Evolutionary conservation across 495 filamentous ascomycete species (phyloP), one percentile per base, ranked within the genome.

Genomic region (Evernia prunastri): DNA sequence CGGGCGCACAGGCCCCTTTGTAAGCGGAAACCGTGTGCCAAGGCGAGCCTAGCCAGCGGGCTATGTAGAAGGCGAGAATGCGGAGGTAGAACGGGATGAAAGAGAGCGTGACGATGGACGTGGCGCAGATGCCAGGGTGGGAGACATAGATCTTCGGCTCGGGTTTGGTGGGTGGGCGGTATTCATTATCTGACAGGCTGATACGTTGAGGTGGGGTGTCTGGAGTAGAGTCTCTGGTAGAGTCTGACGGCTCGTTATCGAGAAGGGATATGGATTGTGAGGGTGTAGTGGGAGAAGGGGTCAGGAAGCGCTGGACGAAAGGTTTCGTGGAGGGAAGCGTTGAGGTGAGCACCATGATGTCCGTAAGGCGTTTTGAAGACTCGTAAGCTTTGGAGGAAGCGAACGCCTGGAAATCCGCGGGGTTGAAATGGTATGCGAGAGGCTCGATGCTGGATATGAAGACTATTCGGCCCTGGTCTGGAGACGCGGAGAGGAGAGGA

Each of bases 61-160:
- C 86, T 45, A 89, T 58, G 73, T 86, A 91, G 69, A 95, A 86
- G 5, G 85, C 74, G 20, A 79, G 60, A 54, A 86, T 76, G 82
- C 86, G 87, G 66, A 78, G 78, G 73, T 82, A 88, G 37, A 81
- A 77, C 62, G 94, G 78, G 66, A 91, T 75, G 31, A 79, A 73
- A 63, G 80, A 75, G 45, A 97, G 80, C 1, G 89, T 87, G 56
- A 96, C 75, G 67, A 98, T 89, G 8, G 82, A 78, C 0, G 94
- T 96, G 36, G 81, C 85, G 68, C 90, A 91, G 66, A 97, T 81
- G 63, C 95, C 94, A 0, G 94, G 94, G 70, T 98, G 94, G 18
- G 86, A 81, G 63, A 96, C 64, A 77, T 95, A 92, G 57, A 86
- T 83, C 37, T 78, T 81, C 3, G 89, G 89, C 3, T 53, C n/a